A percentile compares a stretch with the other conserved stretches of the same genome.
Evolutionary conservation across 139 green algal species (phyloP).

Genomic region (Chlamydomonas schloesseri): DNA sequence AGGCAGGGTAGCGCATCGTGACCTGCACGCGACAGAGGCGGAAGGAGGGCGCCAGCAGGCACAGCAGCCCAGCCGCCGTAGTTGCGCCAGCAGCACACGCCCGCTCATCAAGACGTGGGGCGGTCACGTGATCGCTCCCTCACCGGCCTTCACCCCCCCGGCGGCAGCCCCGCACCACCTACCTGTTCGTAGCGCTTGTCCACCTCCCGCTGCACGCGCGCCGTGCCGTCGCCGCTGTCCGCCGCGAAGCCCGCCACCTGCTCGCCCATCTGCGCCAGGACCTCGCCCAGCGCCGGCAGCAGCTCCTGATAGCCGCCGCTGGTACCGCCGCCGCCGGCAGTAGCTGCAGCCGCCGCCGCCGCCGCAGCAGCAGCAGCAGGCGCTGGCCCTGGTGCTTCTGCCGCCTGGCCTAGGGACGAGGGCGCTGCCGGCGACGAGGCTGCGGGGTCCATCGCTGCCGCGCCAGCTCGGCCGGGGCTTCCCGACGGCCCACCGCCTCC

Average conservation of each 20-base stretch:
- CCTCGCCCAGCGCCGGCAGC: neutral
- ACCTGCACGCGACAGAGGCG: constrained; percentile 10
- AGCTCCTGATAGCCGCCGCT: neutral
- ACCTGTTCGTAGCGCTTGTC: constrained; percentile 55
- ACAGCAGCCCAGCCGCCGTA: neutral
- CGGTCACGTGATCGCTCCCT: too few relatives aligned
- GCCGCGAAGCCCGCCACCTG: neutral
- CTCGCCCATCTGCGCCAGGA: neutral
- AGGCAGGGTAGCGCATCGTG: constrained; percentile 43
- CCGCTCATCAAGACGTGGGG: too few relatives aligned
- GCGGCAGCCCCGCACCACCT: too few relatives aligned
- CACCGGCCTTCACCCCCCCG: too few relatives aligned
- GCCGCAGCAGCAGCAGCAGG: too few relatives aligned
- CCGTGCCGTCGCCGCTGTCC: constrained; percentile 2
- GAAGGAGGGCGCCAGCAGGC: neutral
- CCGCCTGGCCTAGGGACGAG: too few relatives aligned
- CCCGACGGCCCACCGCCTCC: too few relatives aligned
- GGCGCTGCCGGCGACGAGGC: too few relatives aligned
- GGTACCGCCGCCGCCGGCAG: too few relatives aligned
- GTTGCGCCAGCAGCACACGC: neutral
- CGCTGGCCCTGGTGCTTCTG: neutral
- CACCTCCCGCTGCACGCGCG: constrained; percentile 41
- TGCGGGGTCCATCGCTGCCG: too few relatives aligned
- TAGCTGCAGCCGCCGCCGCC: too few relatives aligned
- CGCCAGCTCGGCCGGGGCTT: too few relatives aligned